Conservation (phyloP, 2,329 filamentous ascomycete genomes). For the Colletotrichum graminicola region DNA sequence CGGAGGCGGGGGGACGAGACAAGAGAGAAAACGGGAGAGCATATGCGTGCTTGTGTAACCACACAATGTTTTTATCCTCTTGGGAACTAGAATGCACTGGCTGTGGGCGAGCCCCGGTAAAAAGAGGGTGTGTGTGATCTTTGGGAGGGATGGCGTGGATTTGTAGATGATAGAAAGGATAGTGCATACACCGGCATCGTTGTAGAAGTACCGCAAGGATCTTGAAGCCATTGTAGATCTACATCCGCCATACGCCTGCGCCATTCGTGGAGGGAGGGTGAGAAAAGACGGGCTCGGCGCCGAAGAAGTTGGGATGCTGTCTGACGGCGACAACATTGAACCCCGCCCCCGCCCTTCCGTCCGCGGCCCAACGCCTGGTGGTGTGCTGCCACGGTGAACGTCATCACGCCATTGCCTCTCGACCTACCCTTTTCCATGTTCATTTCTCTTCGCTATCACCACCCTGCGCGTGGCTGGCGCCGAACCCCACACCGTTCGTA, state of each 20-base stretch:
- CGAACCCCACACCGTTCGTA: neutral
- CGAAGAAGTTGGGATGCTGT: neutral
- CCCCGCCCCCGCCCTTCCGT: neutral
- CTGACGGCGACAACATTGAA: neutral
- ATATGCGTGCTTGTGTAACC: constrained; percentile 7
- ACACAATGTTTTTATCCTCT: neutral
- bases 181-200: constrained; percentile 6
- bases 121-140: neutral
- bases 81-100: neutral
- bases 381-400: neutral
- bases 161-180: neutral
- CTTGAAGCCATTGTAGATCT: constrained; percentile 3
- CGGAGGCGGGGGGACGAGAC: neutral
- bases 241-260: constrained; percentile 21
- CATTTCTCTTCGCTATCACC: neutral
- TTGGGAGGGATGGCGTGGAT: neutral
- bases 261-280: neutral
- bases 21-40: constrained; percentile 1
- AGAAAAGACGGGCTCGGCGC: neutral
- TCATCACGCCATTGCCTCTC: neutral
- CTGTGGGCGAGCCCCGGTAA: neutral
- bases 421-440: neutral
- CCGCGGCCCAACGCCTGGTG: neutral
- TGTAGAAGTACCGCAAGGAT: constrained; percentile 37
- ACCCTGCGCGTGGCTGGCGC: neutral